Evolutionary conservation across 1,139 yeast genomes (phyloP).

Genomic region (Lodderomyces metapsilosis): DNA sequence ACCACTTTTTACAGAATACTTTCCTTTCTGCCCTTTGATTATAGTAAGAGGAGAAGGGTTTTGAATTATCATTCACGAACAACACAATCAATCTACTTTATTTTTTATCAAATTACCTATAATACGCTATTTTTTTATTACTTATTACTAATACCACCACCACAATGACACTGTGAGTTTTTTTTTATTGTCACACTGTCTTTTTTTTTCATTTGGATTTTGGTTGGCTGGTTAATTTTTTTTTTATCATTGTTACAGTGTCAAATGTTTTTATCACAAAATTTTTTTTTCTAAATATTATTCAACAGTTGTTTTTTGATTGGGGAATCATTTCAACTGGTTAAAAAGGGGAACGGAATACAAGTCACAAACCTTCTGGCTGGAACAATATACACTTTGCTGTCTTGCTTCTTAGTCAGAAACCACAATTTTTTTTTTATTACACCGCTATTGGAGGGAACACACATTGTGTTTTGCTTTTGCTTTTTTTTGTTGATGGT

Average conservation of each 20-base stretch:
- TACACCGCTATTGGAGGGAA: no score
- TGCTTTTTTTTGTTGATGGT: not conserved
- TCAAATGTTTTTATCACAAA: not conserved
- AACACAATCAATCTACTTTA: not conserved
- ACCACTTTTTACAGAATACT: not conserved
- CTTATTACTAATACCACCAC: no score
- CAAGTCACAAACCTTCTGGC: not conserved
- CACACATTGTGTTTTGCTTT: not conserved
- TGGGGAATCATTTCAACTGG: slow-evolving; percentile 3
- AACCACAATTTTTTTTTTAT: not conserved
- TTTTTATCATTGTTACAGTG: not conserved
- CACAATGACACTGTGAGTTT: no score
- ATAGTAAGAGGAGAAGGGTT: not conserved
- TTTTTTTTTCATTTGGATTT: not conserved
- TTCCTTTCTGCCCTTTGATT: not conserved
- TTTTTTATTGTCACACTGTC: no score
- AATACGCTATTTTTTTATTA: slow-evolving; percentile 1
- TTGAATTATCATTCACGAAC: not conserved
- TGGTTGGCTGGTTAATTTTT: not conserved
- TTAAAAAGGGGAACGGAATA: not conserved
- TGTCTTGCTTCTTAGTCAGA: not conserved
- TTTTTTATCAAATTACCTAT: not conserved
- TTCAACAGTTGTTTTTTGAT: slow-evolving; percentile 2
- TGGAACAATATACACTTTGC: not conserved
- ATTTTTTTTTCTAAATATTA: slow-evolving; percentile 1